Conservation (phyloP, 1,284 basidiomycete genomes). For the Ceratobasidium sp. region DNA sequence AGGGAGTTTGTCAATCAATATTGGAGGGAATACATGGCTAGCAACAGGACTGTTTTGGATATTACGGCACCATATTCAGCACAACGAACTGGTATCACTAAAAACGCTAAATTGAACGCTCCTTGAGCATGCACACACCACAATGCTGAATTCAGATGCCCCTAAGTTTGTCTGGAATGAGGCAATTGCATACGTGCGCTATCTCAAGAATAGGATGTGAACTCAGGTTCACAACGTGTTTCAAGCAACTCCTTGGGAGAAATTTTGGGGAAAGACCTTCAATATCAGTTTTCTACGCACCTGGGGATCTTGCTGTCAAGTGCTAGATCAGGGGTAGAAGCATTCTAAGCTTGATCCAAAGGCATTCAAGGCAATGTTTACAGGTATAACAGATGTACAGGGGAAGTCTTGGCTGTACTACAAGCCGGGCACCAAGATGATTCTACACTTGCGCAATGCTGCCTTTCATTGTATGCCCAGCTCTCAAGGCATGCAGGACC, state of each 20-base stretch:
- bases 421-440: not conserved
- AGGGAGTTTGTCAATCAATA: constrained; percentile 48
- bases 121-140: constrained; percentile 50
- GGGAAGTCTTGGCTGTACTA: constrained; percentile 34
- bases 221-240: constrained; percentile 54
- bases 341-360: constrained; percentile 7
- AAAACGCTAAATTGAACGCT: constrained; percentile 58
- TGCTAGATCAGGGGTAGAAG: constrained; percentile 20
- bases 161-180: constrained; percentile 60
- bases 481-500: too few species aligned
- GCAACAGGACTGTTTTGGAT: constrained; percentile 50
- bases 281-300: constrained; percentile 50
- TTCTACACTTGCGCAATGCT: too few species aligned
- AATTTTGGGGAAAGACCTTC: constrained; percentile 53
- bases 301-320: constrained; percentile 12
- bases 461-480: too few species aligned
- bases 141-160: constrained; percentile 53
- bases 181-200: constrained; percentile 58
- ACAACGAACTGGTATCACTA: constrained; percentile 59
- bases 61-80: constrained; percentile 59
- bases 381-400: constrained; percentile 4
- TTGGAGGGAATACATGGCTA: constrained; percentile 23
- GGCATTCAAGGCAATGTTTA: constrained; percentile 15
- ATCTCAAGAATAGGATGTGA: constrained; percentile 59
- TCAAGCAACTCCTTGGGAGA: constrained; percentile 56